Evolutionary conservation across 306 rosid species (phyloP), one percentile per base, ranked within the genome.

Genomic region (Vigna mungo): DNA sequence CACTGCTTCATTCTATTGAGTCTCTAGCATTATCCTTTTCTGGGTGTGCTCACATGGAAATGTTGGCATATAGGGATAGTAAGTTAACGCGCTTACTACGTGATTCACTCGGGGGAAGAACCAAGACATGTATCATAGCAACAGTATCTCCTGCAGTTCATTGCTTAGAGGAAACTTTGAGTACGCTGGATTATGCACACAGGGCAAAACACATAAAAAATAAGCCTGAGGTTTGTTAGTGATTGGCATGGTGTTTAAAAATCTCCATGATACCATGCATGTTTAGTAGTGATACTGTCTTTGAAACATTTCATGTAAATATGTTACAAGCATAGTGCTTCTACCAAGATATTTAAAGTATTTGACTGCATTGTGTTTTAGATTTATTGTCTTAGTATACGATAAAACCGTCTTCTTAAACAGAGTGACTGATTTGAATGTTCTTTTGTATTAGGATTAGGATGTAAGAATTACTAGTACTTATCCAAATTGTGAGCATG

Each of bases 101-200:
- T 25, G 99, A 96, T 82, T 96, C 99, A 37, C 98, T 96, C 79
- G 99, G 99, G 0, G 99, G 99, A 73, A 89, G 99, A 89, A 96
- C 99, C 68, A 96, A 92, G 84, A 96, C 99, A 9, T 96, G 99
- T 79, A 96, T 96, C 83, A 96, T 96, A 73, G 98, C 99, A 3
- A 92, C 99, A 18, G 99, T 96, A 52, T 96, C 99, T 14, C 99
- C 99, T 1, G 99, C 98, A 58, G 99, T 96, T 77, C 99, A 91
- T 78, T 96, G 99, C 85, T 82, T 91, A 20, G 99, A 96, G 78
- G 99, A 96, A 84, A 96, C 99, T 10, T 82, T 92, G 83, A 92
- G 99, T 80, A 96, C 98, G 14, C 74, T 96, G 84, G 99, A 96
- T 79, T 96, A 96, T 78, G 99, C 99, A 27, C 98, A 96, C 75